Evolutionary conservation across 352 stramenopile species (phyloP).

Genomic region (Blastocystis sp.): DNA sequence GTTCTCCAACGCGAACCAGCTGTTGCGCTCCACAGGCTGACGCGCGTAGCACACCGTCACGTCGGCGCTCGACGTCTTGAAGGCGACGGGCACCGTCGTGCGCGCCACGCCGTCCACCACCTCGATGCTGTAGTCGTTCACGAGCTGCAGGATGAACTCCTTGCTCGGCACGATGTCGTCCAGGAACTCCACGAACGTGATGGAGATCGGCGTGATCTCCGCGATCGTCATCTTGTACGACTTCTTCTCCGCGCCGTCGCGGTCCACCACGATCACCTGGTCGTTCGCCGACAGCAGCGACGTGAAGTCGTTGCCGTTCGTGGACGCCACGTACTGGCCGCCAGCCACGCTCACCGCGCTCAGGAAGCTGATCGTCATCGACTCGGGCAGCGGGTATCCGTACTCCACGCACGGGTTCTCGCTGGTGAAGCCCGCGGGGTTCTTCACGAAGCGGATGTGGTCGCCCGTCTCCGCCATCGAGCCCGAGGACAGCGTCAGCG

Average conservation of each 20-base stretch:
- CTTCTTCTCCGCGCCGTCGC: neutral
- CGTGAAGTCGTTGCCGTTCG: slow-evolving; percentile 70
- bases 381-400: slow-evolving; percentile 51
- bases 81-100: slow-evolving; percentile 26
- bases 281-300: slow-evolving; percentile 46
- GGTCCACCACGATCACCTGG: slow-evolving; percentile 64
- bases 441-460: slow-evolving; percentile 72
- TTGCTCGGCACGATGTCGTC: neutral
- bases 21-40: slow-evolving; percentile 45
- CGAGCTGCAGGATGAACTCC: slow-evolving; percentile 56
- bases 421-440: slow-evolving; percentile 21
- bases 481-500: slow-evolving; percentile 37
- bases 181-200: slow-evolving; percentile 64
- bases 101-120: slow-evolving; percentile 29
- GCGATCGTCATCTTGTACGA: slow-evolving; percentile 70
- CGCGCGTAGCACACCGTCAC: slow-evolving; percentile 60
- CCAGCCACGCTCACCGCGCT: neutral
- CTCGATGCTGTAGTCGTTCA: slow-evolving; percentile 56
- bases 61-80: slow-evolving; percentile 23
- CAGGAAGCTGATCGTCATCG: slow-evolving; percentile 63
- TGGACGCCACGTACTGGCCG: slow-evolving; percentile 25
- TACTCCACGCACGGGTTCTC: slow-evolving; percentile 55
- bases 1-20: slow-evolving; percentile 23
- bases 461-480: slow-evolving; percentile 50
- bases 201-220: neutral